Evolutionary conservation across 495 filamentous ascomycete species (phyloP), one percentile per base, ranked within the genome.

Genomic region (Sphaerosporella brunnea): DNA sequence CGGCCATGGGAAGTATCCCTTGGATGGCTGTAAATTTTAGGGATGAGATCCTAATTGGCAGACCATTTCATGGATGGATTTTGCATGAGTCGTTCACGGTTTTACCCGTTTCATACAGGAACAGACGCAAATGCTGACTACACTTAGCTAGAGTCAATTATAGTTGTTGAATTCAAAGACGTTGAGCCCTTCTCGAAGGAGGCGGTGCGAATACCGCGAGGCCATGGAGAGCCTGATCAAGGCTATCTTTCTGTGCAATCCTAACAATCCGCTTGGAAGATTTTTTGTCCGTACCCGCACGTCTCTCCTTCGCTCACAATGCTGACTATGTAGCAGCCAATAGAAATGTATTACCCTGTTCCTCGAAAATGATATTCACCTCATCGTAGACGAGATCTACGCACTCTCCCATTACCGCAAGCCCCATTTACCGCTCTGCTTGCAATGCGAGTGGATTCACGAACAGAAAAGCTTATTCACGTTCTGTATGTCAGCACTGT

Each of bases 361-460:
- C 46, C 35, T 48, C 8, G 34, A 51, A 16, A 24, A 57, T 15
- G 48, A 51, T n/a, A 51, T 64, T 23, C 62, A 64, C 45, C 59
- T 58, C 28, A 59, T 63, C 25, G 60, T 52, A 16, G 62, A 64
- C 43, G 62, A 64, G 43, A 54, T 64, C 3, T 64, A 61, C 42
- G 62, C 62, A 7, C 16, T 50, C 21, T 16, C 19, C n/a, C 18
- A 3, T 2, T 44, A 24, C 41, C 41, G 21, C 2, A 20, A 20
- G 21, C 28, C 19, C 41, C 41, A 2, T 44, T 44, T 23, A 44
- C 41, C 21, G 23, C 41, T 2, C 21, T 44, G 2, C 41, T 44
- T 10, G 18, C 21, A 25, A 44, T 26, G 19, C 21, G 19, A 2
- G 24, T 44, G 3, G 24, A 30, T 7, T 1, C 1, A 2, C 23